Evolutionary conservation across 345 rosid species (phyloP).

Genomic region (Lepidium aucheri): DNA sequence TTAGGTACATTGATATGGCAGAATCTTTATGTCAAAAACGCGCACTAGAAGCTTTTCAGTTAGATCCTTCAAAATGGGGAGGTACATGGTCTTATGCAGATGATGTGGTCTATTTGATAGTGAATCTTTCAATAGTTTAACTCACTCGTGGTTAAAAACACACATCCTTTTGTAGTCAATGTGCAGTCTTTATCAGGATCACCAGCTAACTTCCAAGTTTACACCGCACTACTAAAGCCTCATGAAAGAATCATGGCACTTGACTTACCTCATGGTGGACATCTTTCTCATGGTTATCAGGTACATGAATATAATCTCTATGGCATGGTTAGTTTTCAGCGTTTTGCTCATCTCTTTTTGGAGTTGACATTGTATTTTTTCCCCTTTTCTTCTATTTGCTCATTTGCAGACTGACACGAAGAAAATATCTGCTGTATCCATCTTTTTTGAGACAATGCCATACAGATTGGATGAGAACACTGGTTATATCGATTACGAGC

Average conservation of each 20-base stretch:
- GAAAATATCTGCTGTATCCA: slow-evolving; percentile 94
- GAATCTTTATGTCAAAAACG: slow-evolving; percentile 87
- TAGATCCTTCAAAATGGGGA: slow-evolving; percentile 97
- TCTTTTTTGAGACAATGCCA: slow-evolving; percentile 95
- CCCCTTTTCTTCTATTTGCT: slow-evolving; percentile 2
- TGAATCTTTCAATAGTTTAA: background rate
- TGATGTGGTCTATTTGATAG: background rate
- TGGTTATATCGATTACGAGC: slow-evolving; percentile 89
- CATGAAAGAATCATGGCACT: slow-evolving; percentile 98
- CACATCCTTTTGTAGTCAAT: slow-evolving; percentile 52
- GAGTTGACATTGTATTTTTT: background rate
- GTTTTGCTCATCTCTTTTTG: background rate
- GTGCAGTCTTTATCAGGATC: slow-evolving; percentile 96
- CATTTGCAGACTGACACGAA: slow-evolving; percentile 77
- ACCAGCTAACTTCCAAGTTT: slow-evolving; percentile 91
- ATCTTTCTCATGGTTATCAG: slow-evolving; percentile 99
- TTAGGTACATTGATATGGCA: slow-evolving; percentile 93
- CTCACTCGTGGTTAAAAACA: background rate
- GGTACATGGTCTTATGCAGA: slow-evolving; percentile 33
- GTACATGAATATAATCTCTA: slow-evolving; percentile 29
- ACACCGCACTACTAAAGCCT: slow-evolving; percentile 82
- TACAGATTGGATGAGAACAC: slow-evolving; percentile 87
- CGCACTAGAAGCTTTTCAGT: slow-evolving; percentile 72
- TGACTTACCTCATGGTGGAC: slow-evolving; percentile 98
- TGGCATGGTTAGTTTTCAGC: background rate